Evolutionary conservation across 1,139 yeast genomes (phyloP).

Genomic region (Sugiyamaella grinbergsii): DNA sequence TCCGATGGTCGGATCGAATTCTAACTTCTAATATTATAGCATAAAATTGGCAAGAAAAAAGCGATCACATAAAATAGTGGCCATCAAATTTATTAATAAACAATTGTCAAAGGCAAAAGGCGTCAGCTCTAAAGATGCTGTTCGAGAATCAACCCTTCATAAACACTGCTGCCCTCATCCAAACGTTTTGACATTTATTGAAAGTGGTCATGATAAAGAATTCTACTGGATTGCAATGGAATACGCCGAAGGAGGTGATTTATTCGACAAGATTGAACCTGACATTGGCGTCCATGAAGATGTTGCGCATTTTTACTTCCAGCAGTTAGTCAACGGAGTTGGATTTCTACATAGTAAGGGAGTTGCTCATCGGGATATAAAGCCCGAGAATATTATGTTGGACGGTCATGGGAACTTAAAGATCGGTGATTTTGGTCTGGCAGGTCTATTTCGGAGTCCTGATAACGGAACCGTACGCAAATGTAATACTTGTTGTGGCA

Average conservation of each 20-base stretch:
- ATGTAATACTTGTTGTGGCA: slow-evolving; percentile 86
- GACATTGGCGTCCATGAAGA: slow-evolving; percentile 68
- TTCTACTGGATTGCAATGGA: slow-evolving; percentile 69
- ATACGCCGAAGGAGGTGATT: slow-evolving; percentile 67
- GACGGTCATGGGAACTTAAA: slow-evolving; percentile 67
- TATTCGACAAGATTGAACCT: slow-evolving; percentile 74
- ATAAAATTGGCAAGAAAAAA: slow-evolving; percentile 20
- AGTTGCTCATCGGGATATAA: slow-evolving; percentile 83
- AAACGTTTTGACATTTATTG: slow-evolving; percentile 56
- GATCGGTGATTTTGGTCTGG: slow-evolving; percentile 76
- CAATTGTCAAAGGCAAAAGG: slow-evolving; percentile 50
- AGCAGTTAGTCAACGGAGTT: slow-evolving; percentile 57
- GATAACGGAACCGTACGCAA: slow-evolving; percentile 70
- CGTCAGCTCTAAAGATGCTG: slow-evolving; percentile 50
- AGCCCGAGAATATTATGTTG: slow-evolving; percentile 78
- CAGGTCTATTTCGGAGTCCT: slow-evolving; percentile 93
- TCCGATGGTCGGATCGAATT: not conserved
- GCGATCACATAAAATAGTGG: slow-evolving; percentile 49
- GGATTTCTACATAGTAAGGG: slow-evolving; percentile 55
- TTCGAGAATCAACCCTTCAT: slow-evolving; percentile 57
- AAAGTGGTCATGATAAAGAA: slow-evolving; percentile 52
- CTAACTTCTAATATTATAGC: slow-evolving; percentile 13
- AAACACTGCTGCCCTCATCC: slow-evolving; percentile 58
- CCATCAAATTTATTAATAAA: slow-evolving; percentile 59
- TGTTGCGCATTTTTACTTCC: slow-evolving; percentile 67